Evolutionary conservation across 2,329 filamentous ascomycete genomes (phyloP).

Genomic region (Colletotrichum kahawae): DNA sequence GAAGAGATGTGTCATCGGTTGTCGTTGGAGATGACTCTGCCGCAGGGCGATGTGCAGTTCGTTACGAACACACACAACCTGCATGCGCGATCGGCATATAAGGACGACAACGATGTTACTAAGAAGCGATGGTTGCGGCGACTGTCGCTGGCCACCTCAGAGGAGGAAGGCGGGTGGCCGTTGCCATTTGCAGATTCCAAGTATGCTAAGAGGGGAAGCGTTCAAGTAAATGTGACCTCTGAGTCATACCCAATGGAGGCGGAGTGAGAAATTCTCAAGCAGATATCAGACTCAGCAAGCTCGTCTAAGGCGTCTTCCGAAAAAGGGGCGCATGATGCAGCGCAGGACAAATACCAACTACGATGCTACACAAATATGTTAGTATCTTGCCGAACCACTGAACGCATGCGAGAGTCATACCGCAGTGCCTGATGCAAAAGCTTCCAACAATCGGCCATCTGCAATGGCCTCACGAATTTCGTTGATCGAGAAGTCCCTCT

Average conservation of each 20-base stretch:
- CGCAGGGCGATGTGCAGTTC: neutral
- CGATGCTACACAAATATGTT: no score
- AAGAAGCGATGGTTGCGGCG: neutral
- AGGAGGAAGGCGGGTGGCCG: neutral
- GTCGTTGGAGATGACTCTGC: neutral
- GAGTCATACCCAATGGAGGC: neutral
- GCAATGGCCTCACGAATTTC: no score
- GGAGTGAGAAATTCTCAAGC: neutral
- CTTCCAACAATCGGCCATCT: no score
- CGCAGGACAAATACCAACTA: no score
- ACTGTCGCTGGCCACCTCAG: neutral
- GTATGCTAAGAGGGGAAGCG: neutral
- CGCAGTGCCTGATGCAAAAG: no score
- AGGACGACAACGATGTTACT: neutral
- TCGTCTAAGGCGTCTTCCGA: no score
- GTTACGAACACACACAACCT: neutral
- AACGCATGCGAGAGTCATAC: no score
- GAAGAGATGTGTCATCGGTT: neutral
- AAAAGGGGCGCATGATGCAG: no score
- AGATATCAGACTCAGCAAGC: no score
- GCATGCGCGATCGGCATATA: neutral
- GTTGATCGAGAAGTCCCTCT: no score
- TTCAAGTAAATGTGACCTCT: neutral
- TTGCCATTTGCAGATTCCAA: neutral
- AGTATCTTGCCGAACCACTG: no score